These are phyloP conservation scores for Trypanosoma mega DNA, from an alignment of 208 protist genomes.

Conservation along the genomic window DNA sequence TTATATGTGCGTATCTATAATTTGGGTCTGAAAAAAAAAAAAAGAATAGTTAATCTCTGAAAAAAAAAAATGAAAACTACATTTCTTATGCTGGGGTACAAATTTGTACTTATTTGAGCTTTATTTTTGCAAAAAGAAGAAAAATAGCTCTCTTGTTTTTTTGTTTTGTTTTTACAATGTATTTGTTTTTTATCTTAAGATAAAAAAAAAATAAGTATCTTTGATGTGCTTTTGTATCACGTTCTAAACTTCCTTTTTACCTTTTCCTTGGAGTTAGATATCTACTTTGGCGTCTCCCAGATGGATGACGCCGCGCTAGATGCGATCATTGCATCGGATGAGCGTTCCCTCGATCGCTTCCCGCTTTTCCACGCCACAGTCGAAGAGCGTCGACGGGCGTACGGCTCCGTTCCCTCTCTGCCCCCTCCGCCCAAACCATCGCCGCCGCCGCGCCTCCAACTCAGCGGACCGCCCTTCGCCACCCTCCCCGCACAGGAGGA, in stretches of 20 bases:
- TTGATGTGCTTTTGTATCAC: conserved; percentile 1
- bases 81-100: too few relatives aligned
- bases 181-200: conserved; percentile 21
- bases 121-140: too few relatives aligned
- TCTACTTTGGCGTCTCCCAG: background rate
- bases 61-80: too few relatives aligned
- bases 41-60: background rate
- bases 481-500: conserved; percentile 13
- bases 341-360: conserved; percentile 1
- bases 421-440: background rate
- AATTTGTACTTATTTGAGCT: too few relatives aligned
- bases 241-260: conserved; percentile 19
- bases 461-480: background rate
- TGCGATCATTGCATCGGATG: conserved; percentile 25
- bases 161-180: conserved; percentile 1
- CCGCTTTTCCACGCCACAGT: conserved; percentile 3
- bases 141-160: too few relatives aligned
- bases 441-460: background rate
- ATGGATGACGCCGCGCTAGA: conserved; percentile 17
- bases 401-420: background rate
- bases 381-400: background rate
- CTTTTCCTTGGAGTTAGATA: conserved; percentile 8
- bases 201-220: too few relatives aligned
- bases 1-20: background rate
- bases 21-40: background rate